These are phyloP conservation scores for Ambrosiella cleistominuta DNA, from an alignment of 2,329 filamentous ascomycete genomes.

Conservation along the genomic window DNA sequence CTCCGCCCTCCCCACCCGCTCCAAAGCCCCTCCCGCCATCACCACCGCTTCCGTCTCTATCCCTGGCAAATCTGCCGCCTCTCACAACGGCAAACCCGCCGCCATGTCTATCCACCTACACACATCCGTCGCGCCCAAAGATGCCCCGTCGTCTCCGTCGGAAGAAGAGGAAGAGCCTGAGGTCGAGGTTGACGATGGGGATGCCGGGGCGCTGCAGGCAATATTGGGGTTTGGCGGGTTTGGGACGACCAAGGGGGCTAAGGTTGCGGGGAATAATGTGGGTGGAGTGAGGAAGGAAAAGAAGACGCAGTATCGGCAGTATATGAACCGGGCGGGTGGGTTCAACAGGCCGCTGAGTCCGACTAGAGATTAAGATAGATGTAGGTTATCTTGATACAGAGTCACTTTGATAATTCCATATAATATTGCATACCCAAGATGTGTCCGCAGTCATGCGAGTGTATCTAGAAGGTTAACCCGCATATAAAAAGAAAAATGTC, in stretches of 20 bases:
- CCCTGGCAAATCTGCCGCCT: constrained; percentile 16
- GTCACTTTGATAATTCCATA: background rate
- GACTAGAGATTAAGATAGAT: constrained; percentile 16
- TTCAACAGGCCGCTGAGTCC: constrained; percentile 66
- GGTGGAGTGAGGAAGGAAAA: constrained; percentile 79
- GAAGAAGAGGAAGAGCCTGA: constrained; percentile 29
- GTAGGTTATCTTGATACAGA: background rate
- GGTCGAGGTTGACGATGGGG: constrained; percentile 43
- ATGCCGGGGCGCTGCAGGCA: constrained; percentile 55
- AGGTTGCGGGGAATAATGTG: constrained; percentile 72
- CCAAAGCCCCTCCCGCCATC: constrained; percentile 15
- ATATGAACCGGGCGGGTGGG: constrained; percentile 75
- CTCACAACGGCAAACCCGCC: constrained; percentile 15
- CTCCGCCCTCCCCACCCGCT: constrained; percentile 18
- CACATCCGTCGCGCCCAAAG: background rate
- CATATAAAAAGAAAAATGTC: background rate
- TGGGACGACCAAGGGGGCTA: constrained; percentile 70
- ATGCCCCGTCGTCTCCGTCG: constrained; percentile 15
- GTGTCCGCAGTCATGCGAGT: background rate
- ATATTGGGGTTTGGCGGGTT: constrained; percentile 87
- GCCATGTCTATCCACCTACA: constrained; percentile 22
- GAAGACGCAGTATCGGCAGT: constrained; percentile 88
- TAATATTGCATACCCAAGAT: no score
- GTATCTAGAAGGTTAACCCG: background rate
- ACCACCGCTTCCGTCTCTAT: constrained; percentile 19